Base-by-base conservation (phyloP, 805 yeast species). In the Candida gorgasii region DNA sequence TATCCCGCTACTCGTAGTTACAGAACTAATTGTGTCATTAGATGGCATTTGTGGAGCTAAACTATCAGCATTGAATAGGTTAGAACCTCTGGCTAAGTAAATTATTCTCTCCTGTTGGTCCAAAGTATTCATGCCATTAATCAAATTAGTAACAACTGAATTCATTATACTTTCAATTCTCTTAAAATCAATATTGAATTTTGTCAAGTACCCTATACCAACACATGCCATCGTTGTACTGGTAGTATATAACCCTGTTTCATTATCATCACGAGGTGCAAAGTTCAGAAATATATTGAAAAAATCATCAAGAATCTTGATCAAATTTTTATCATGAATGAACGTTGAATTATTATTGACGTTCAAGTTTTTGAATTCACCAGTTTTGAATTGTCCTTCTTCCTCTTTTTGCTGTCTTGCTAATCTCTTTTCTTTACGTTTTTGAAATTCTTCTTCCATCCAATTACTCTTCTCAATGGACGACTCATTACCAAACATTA, bases 401-500 rank as follows among this genome's bases (percentile, higher is more conserved):
- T 32, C 31, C 9, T 46, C 48, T 27, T 60, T 61, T 48, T 63
- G 63, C 44, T 66, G 73, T 55, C 77, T 73, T 39, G 72, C 67
- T 29, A 80, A 50, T 41, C 95, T 65, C 54, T 79, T 80, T 43
- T 75, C 76, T 51, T 80, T 79, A 19, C 96, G 72, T 48, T 73
- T 76, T 36, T 72, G 76, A 57, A 86, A 88, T 58, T 89, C 96
- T 3, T 70, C 68, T 27, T 81, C 84, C 26, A 87, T 74, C 97
- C 97, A 92, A 30, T 73, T 67, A 31, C 62, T 59, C 41, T 70
- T 72, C 34, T 75, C 79, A 8, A 66, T 72, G 8, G 83, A 63
- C 5, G 79, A 80, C 0, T 63, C 70, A 8, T 70, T 75, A 1
- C 96, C 93, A 64, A 79, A 89, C 51, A 84, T 63, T 14, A 63